Percentiles rank a stretch among this genome's conserved stretches.
Conservation (phyloP, 1,139 yeast genomes). For the Geotrichum cucujoidarum region DNA sequence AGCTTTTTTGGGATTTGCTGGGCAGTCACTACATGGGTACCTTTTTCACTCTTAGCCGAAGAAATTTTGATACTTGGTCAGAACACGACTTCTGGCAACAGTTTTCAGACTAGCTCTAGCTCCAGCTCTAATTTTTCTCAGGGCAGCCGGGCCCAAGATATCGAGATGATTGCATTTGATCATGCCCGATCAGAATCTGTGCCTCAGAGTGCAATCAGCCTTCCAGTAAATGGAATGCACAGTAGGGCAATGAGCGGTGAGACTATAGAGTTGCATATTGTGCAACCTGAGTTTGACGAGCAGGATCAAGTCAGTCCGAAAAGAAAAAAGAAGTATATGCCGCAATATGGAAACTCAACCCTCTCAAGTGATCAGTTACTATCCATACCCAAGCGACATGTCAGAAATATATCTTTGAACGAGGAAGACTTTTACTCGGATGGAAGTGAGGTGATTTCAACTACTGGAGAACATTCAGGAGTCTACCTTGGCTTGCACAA, state of each 20-base stretch:
- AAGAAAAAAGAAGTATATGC: conserved; percentile 3
- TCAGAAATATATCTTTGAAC: conserved; percentile 18
- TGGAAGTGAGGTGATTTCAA: conserved; percentile 18
- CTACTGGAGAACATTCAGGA: conserved; percentile 33
- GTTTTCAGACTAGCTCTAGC: conserved; percentile 1
- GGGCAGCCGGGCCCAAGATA: conserved; percentile 18
- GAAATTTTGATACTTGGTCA: conserved; percentile 31
- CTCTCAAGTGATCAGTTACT: conserved; percentile 7
- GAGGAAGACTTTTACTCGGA: conserved; percentile 24
- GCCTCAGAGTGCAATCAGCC: background rate
- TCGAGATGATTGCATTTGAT: conserved; percentile 14
- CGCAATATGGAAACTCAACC: background rate
- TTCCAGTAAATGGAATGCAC: background rate
- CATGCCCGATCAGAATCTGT: background rate
- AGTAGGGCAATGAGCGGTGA: conserved; percentile 6
- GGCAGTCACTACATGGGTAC: conserved; percentile 43
- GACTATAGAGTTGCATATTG: conserved; percentile 11
- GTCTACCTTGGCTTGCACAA: conserved; percentile 40
- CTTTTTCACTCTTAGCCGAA: conserved; percentile 40
- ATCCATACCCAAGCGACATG: conserved; percentile 12
- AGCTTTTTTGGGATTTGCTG: conserved; percentile 39
- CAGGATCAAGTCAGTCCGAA: conserved; percentile 13
- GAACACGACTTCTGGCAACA: background rate
- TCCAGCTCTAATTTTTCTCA: conserved; percentile 5
- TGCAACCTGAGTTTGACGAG: conserved; percentile 14